A percentile compares a stretch with the other conserved stretches of the same genome.
phyloP scores from a whole-genome alignment of 805 yeast genomes.

The Zygoascus biomembranicola region DNA sequence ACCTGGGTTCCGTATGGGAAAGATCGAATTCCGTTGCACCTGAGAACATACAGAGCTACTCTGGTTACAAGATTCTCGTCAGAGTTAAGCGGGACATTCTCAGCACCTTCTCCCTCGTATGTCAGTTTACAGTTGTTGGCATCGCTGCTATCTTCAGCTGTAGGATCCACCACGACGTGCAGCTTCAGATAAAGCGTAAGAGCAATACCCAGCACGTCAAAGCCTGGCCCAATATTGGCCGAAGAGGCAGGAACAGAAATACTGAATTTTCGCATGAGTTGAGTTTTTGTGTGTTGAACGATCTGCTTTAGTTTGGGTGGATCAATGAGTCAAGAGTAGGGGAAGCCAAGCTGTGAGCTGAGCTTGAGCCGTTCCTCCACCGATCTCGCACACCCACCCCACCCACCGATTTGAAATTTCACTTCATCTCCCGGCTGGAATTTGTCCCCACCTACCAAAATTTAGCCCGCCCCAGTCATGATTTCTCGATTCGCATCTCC shows the following conservation, averaged over 20 bases:
- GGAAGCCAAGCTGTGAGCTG: no score
- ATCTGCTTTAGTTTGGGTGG: no score
- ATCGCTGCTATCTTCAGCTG: slow-evolving; percentile 23
- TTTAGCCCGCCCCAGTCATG: background rate
- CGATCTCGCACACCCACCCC: no score
- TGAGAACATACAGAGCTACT: slow-evolving; percentile 83
- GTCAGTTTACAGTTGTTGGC: slow-evolving; percentile 61
- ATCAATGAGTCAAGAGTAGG: no score
- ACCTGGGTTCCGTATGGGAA: slow-evolving; percentile 83
- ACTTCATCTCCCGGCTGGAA: no score
- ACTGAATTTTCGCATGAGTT: slow-evolving; percentile 35
- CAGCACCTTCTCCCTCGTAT: slow-evolving; percentile 75
- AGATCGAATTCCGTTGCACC: slow-evolving; percentile 65
- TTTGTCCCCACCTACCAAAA: no score
- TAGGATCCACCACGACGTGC: slow-evolving; percentile 53
- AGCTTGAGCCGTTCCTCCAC: no score
- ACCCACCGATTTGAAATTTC: no score
- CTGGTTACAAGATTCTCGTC: slow-evolving; percentile 82
- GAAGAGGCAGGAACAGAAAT: slow-evolving; percentile 91
- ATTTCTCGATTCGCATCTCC: background rate
- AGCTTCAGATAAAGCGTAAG: slow-evolving; percentile 66
- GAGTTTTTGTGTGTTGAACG: no score
- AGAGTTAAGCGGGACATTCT: slow-evolving; percentile 65
- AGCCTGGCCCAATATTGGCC: slow-evolving; percentile 98
- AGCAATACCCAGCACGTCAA: slow-evolving; percentile 93